phyloP scores from a whole-genome alignment of 768 basidiomycete genomes.

The Leccinellum albellum region DNA sequence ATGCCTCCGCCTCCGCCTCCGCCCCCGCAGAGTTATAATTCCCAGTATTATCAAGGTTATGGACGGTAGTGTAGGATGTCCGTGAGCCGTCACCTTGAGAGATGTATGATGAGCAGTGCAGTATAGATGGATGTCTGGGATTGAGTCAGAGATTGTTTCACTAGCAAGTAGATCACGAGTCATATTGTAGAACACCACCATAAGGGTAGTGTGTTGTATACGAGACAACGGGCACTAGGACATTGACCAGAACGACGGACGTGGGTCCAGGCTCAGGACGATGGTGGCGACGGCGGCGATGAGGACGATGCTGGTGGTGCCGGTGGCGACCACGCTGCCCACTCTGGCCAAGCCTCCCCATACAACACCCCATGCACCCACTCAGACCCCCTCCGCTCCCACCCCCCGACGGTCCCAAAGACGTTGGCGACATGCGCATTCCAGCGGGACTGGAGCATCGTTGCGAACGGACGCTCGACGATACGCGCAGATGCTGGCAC shows the following conservation, averaged over 20 bases:
- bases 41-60: conserved; percentile 32
- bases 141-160: background rate
- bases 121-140: background rate
- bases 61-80: conserved; percentile 19
- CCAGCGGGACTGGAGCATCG: conserved; percentile 41
- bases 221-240: background rate
- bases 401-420: conserved; percentile 40
- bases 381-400: conserved; percentile 44
- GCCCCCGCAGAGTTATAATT: conserved; percentile 29
- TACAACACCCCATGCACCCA: conserved; percentile 49
- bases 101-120: background rate
- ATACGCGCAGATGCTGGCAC: conserved; percentile 54
- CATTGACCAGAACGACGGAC: background rate
- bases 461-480: conserved; percentile 41
- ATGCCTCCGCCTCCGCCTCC: conserved; percentile 34
- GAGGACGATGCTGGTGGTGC: background rate
- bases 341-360: conserved; percentile 23
- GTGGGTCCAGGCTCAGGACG: background rate
- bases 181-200: background rate
- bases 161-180: background rate
- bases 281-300: background rate
- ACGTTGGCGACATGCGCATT: conserved; percentile 35
- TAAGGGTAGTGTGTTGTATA: background rate
- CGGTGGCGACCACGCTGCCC: background rate
- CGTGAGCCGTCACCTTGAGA: background rate